Conservation (phyloP, 2,329 filamentous ascomycete species). For the Fusarium sp. region DNA sequence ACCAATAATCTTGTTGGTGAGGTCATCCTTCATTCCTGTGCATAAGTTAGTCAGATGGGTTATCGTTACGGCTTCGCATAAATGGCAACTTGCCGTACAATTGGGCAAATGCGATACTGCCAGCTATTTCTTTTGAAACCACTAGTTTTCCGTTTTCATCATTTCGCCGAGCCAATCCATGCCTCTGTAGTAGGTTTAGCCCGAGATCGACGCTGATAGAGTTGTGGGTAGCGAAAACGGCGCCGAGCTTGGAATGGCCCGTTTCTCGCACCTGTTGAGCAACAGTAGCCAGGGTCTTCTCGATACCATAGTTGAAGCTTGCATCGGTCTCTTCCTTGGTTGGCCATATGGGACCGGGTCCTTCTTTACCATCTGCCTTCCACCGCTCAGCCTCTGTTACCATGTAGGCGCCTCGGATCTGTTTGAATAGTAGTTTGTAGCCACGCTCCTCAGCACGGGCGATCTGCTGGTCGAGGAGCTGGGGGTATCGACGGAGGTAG, state of each 20-base stretch:
- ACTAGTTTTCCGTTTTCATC: slow-evolving; percentile 4
- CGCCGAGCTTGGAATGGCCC: slow-evolving; percentile 16
- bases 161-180: slow-evolving; percentile 9
- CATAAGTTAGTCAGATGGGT: not conserved
- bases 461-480: slow-evolving; percentile 39
- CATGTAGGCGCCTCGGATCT: slow-evolving; percentile 27
- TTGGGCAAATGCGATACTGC: slow-evolving; percentile 27
- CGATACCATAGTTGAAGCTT: slow-evolving; percentile 30
- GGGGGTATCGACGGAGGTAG: slow-evolving; percentile 35
- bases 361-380: slow-evolving; percentile 11
- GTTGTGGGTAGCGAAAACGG: slow-evolving; percentile 27
- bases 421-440: slow-evolving; percentile 38
- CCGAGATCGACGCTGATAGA: slow-evolving; percentile 27
- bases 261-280: slow-evolving; percentile 12
- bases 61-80: not conserved
- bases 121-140: slow-evolving; percentile 12
- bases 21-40: slow-evolving; percentile 32
- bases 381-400: slow-evolving; percentile 26
- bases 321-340: slow-evolving; percentile 19
- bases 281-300: slow-evolving; percentile 18
- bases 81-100: slow-evolving; percentile 12
- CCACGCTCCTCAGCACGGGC: slow-evolving; percentile 31
- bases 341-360: slow-evolving; percentile 18
- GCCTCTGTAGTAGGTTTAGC: slow-evolving; percentile 12
- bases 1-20: slow-evolving; percentile 30